These are phyloP conservation scores for Wickerhamiella hasegawae DNA, from an alignment of 805 yeast genomes.

Conservation along the genomic window DNA sequence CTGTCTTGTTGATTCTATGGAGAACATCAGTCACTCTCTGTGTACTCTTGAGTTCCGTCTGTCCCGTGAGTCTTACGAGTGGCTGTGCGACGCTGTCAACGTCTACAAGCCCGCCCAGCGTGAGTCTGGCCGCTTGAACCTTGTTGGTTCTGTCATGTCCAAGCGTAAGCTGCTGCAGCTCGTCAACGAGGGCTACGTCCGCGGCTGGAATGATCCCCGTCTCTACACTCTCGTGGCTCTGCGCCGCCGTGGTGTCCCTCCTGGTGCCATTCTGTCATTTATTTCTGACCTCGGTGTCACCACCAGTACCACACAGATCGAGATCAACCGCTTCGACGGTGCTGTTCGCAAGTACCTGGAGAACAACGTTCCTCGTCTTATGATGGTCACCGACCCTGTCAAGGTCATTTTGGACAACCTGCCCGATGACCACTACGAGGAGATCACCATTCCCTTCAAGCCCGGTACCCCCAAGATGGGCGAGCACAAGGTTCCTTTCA, in stretches of 20 bases:
- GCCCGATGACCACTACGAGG: constrained; percentile 54
- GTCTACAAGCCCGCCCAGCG: constrained; percentile 98
- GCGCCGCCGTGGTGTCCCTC: constrained; percentile 96
- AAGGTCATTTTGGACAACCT: constrained; percentile 71
- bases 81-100: constrained; percentile 91
- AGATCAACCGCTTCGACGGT: constrained; percentile 74
- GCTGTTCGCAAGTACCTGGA: constrained; percentile 80
- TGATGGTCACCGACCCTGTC: constrained; percentile 83
- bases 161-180: constrained; percentile 91
- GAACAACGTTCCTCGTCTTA: constrained; percentile 80
- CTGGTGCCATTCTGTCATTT: constrained; percentile 88
- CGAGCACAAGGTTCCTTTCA: constrained; percentile 57
- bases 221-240: constrained; percentile 87
- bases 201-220: constrained; percentile 99
- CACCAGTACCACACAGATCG: constrained; percentile 82
- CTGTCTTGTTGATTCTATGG: constrained; percentile 95
- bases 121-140: constrained; percentile 91
- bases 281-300: constrained; percentile 95
- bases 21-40: constrained; percentile 86
- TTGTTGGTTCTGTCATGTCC: constrained; percentile 86
- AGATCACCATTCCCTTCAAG: constrained; percentile 69
- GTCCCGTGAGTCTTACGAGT: constrained; percentile 90
- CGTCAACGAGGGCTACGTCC: constrained; percentile 63
- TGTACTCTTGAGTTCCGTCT: constrained; percentile 92
- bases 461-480: constrained; percentile 73